These are phyloP conservation scores for Podospora pseudopauciseta DNA, from an alignment of 495 filamentous ascomycete species.

Conservation along the genomic window DNA sequence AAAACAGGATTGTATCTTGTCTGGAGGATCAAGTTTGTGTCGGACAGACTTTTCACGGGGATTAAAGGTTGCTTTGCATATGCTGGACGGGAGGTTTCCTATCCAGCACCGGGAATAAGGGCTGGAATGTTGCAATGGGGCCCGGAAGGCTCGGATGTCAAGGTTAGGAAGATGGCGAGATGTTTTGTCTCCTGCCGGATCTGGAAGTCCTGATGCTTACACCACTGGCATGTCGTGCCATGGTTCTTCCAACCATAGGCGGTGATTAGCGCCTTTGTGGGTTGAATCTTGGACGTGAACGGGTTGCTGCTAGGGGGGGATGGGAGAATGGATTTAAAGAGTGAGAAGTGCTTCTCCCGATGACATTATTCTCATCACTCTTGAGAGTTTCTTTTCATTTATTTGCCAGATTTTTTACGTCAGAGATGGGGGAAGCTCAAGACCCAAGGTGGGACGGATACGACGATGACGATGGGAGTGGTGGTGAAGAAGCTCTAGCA, in stretches of 20 bases:
- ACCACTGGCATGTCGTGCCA: constrained; percentile 4
- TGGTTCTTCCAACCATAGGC: neutral
- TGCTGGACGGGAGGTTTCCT: too few species aligned
- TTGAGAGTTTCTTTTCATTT: neutral
- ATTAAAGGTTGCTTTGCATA: too few species aligned
- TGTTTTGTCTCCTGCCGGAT: constrained; percentile 6
- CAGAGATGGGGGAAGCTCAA: neutral
- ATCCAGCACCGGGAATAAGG: neutral
- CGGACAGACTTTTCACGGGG: too few species aligned
- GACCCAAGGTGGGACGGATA: neutral
- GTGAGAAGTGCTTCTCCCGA: too few species aligned
- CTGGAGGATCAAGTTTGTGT: too few species aligned
- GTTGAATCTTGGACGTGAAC: neutral
- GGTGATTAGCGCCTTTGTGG: neutral
- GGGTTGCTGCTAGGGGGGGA: neutral
- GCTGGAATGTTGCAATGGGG: neutral
- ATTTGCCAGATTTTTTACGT: neutral
- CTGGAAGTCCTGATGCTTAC: neutral
- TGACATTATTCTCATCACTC: too few species aligned
- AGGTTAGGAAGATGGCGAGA: neutral
- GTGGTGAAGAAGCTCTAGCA: neutral
- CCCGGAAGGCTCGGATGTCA: neutral
- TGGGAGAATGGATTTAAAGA: neutral
- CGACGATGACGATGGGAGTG: neutral
- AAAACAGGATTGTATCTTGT: neutral